These are phyloP conservation scores for Fusarium denticulatum DNA, from an alignment of 2,329 filamentous ascomycete species.

Conservation along the genomic window DNA sequence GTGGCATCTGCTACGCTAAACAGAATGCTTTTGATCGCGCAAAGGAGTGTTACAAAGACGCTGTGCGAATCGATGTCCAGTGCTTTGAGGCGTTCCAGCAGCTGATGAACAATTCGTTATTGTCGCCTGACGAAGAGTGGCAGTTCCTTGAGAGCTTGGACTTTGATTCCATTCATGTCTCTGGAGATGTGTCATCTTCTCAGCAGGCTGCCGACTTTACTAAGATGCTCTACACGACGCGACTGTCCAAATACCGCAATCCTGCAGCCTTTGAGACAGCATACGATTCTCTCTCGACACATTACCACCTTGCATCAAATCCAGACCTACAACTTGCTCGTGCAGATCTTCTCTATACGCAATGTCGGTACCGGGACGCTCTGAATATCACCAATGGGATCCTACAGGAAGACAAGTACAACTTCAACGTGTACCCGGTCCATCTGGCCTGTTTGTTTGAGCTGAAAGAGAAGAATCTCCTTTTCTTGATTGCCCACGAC, in stretches of 20 bases:
- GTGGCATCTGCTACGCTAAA: conserved; percentile 94
- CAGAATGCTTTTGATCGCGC: conserved; percentile 97
- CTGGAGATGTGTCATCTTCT: conserved; percentile 71
- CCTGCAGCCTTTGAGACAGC: conserved; percentile 84
- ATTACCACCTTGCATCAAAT: conserved; percentile 88
- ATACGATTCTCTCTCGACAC: conserved; percentile 89
- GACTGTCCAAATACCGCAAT: conserved; percentile 93
- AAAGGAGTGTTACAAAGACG: conserved; percentile 98
- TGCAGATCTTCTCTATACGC: conserved; percentile 91
- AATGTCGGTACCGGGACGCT: conserved; percentile 91
- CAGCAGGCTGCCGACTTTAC: conserved; percentile 95
- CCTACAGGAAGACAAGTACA: conserved; percentile 85
- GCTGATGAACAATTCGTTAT: conserved; percentile 94
- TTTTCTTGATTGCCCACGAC: conserved; percentile 93
- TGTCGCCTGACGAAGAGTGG: conserved; percentile 90
- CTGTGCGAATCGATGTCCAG: conserved; percentile 94
- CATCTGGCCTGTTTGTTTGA: conserved; percentile 93
- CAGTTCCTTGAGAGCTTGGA: conserved; percentile 87
- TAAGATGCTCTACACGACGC: conserved; percentile 94
- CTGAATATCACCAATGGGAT: conserved; percentile 85
- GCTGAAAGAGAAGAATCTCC: conserved; percentile 83
- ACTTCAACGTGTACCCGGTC: conserved; percentile 87
- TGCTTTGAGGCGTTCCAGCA: conserved; percentile 99
- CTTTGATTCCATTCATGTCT: conserved; percentile 82
- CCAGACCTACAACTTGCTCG: conserved; percentile 90